phyloP scores from a whole-genome alignment of 1,139 yeast species.

The Nadsonia starkeyi-henricii region DNA sequence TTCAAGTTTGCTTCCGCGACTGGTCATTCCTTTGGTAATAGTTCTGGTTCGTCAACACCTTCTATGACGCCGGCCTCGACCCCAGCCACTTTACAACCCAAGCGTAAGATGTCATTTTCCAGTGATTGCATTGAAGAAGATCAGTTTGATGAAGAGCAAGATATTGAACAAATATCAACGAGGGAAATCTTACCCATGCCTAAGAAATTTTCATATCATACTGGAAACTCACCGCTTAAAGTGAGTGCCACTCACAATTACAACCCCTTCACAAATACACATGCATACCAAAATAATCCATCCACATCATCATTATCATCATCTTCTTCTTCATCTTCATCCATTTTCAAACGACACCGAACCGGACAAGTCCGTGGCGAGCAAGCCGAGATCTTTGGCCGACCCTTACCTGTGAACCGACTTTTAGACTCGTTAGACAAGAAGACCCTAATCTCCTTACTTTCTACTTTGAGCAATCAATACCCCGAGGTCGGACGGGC shows the following conservation, averaged over 20 bases:
- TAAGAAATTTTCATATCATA: background rate
- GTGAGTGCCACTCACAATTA: background rate
- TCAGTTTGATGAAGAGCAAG: background rate
- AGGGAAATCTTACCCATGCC: background rate
- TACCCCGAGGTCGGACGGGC: constrained; percentile 53
- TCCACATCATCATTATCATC: too few species aligned
- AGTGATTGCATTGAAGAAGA: background rate
- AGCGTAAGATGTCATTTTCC: background rate
- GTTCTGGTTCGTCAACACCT: background rate
- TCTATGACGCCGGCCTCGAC: background rate
- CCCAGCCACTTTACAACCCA: background rate
- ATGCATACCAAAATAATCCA: background rate
- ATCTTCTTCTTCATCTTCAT: too few species aligned
- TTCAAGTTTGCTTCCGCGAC: background rate
- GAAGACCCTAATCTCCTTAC: constrained; percentile 36
- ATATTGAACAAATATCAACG: background rate
- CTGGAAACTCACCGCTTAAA: background rate
- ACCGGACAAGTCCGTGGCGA: background rate
- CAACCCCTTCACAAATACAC: background rate
- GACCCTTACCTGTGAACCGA: constrained; percentile 42
- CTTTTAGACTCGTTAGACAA: constrained; percentile 56
- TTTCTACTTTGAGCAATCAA: constrained; percentile 36
- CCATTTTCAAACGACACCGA: background rate
- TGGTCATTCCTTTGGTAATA: background rate
- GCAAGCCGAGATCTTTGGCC: constrained; percentile 5